phyloP scores from a whole-genome alignment of 768 basidiomycete genomes.

The Amanita brunnescens region DNA sequence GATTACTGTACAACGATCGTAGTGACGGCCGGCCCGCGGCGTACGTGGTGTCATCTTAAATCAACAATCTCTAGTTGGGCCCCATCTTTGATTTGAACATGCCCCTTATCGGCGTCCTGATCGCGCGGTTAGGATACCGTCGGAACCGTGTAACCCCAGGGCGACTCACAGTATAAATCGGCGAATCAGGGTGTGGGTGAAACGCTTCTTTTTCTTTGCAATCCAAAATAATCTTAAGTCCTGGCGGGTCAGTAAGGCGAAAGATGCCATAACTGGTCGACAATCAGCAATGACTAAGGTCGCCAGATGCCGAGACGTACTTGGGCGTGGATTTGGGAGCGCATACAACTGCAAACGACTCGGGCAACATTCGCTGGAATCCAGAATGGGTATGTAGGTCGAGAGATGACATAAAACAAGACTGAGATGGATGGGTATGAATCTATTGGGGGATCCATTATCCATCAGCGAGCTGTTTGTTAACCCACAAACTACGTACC shows the following conservation, averaged over 20 bases:
- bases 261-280: conserved; percentile 71
- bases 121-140: neutral
- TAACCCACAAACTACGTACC: conserved; percentile 40
- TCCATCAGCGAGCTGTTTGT: neutral
- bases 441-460: conserved; percentile 40
- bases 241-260: conserved; percentile 83
- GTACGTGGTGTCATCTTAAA: conserved; percentile 37
- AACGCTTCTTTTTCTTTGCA: conserved; percentile 72
- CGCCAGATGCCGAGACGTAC: conserved; percentile 28
- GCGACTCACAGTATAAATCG: conserved; percentile 74
- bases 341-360: conserved; percentile 90
- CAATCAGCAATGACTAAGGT: conserved; percentile 5
- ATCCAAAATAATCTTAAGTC: conserved; percentile 58
- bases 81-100: conserved; percentile 70
- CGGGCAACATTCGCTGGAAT: conserved; percentile 84
- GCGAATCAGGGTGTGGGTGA: conserved; percentile 77
- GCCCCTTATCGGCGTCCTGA: conserved; percentile 79
- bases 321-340: conserved; percentile 72
- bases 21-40: neutral
- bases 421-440: conserved; percentile 87
- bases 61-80: conserved; percentile 74
- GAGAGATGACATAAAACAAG: conserved; percentile 93
- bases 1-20: neutral
- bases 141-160: neutral
- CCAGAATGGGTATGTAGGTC: conserved; percentile 88